Evolutionary conservation across 345 rosid genomes (phyloP).

Genomic region (Cardiospermum halicacabum): DNA sequence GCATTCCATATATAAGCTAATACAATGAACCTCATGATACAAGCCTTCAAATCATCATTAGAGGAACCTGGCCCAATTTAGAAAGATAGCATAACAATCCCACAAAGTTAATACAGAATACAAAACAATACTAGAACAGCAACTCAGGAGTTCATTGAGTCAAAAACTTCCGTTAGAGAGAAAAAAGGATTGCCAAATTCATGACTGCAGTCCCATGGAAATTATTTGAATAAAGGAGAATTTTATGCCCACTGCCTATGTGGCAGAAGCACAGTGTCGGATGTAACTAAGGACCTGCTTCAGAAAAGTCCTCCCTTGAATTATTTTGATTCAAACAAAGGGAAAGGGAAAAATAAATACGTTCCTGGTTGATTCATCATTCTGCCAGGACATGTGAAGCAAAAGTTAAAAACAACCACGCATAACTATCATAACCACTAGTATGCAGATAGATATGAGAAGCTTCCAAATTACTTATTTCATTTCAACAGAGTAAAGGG

Average conservation of each 20-base stretch:
- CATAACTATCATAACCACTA: no score
- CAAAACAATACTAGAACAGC: background rate
- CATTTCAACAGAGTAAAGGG: background rate
- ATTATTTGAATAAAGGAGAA: background rate
- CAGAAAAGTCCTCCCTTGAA: background rate
- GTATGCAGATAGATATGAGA: no score
- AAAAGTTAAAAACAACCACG: no score
- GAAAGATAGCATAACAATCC: background rate
- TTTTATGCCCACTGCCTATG: background rate
- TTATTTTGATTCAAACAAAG: background rate
- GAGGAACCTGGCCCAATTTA: background rate
- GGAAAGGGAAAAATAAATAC: background rate
- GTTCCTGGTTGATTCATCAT: no score
- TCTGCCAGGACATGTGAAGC: no score
- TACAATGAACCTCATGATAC: background rate
- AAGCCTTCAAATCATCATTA: constrained; percentile 2
- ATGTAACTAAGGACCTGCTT: background rate
- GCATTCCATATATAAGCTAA: background rate
- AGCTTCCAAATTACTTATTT: no score
- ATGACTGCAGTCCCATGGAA: background rate
- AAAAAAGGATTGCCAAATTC: background rate
- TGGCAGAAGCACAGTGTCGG: background rate
- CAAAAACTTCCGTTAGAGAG: background rate
- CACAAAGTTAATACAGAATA: background rate
- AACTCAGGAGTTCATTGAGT: background rate